phyloP scores from a whole-genome alignment of 768 basidiomycete species.

The Kwoniella dendrophila region DNA sequence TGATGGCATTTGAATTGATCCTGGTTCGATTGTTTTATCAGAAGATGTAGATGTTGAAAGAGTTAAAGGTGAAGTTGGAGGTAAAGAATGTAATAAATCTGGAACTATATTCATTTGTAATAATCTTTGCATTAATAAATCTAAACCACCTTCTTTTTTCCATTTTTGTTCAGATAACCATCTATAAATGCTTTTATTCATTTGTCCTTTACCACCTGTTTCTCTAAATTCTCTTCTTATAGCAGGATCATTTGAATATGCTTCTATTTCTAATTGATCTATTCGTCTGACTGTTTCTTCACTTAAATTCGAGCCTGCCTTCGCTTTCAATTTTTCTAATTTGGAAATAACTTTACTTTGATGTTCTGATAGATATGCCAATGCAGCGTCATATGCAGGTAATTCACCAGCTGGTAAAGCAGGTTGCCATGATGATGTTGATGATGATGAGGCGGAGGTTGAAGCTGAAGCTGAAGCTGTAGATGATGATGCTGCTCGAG shows the following conservation, averaged over 20 bases:
- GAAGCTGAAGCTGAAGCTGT: constrained; percentile 27
- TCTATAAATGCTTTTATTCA: constrained; percentile 56
- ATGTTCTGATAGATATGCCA: constrained; percentile 70
- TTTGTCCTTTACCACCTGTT: constrained; percentile 60
- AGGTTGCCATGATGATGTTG: constrained; percentile 39
- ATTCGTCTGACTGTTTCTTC: constrained; percentile 61
- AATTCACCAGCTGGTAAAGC: constrained; percentile 40
- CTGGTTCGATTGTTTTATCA: constrained; percentile 31
- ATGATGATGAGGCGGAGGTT: constrained; percentile 18
- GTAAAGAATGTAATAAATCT: constrained; percentile 73
- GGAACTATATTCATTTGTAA: constrained; percentile 90
- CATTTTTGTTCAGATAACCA: constrained; percentile 80
- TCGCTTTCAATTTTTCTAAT: constrained; percentile 57
- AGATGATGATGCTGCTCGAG: constrained; percentile 21
- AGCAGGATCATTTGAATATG: constrained; percentile 79
- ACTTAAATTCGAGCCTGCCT: constrained; percentile 52
- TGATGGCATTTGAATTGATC: constrained; percentile 27
- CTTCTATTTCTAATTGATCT: constrained; percentile 72
- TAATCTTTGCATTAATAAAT: constrained; percentile 91
- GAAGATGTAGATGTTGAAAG: constrained; percentile 64
- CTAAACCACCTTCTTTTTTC: constrained; percentile 80
- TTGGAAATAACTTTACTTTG: constrained; percentile 61
- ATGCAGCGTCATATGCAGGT: constrained; percentile 75
- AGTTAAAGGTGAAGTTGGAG: constrained; percentile 74
- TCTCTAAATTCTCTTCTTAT: constrained; percentile 76